These are phyloP conservation scores for Terana coerulea DNA, from an alignment of 768 basidiomycete genomes.

Conservation along the genomic window DNA sequence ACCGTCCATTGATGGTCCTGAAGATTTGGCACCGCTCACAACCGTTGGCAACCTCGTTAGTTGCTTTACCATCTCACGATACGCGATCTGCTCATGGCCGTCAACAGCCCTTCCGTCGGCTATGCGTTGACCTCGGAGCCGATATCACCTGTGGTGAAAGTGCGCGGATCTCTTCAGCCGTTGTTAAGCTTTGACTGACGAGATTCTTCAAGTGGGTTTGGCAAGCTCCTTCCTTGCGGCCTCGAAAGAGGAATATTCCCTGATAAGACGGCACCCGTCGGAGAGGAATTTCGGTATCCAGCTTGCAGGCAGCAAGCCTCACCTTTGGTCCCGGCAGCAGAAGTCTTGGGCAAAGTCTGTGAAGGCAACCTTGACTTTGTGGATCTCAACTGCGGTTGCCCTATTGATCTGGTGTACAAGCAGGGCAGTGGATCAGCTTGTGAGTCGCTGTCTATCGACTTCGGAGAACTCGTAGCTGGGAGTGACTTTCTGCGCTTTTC, in stretches of 20 bases:
- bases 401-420: conserved; percentile 94
- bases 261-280: conserved; percentile 83
- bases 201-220: conserved; percentile 76
- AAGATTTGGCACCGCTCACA: conserved; percentile 78
- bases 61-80: conserved; percentile 5
- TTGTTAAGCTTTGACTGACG: not conserved
- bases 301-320: conserved; percentile 85
- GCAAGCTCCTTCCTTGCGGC: conserved; percentile 84
- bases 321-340: conserved; percentile 75
- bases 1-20: not conserved
- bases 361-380: conserved; percentile 77
- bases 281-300: conserved; percentile 90
- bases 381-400: conserved; percentile 95
- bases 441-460: conserved; percentile 36
- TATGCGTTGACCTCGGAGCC: conserved; percentile 83
- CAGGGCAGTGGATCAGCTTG: conserved; percentile 86
- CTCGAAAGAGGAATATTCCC: conserved; percentile 92
- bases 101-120: conserved; percentile 81
- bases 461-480: not conserved
- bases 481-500: not conserved
- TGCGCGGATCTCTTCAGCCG: conserved; percentile 28
- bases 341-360: conserved; percentile 71
- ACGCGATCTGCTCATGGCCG: not conserved
- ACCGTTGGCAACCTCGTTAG: conserved; percentile 92
- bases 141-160: conserved; percentile 97